Base-by-base conservation (phyloP, 2,329 filamentous ascomycete genomes). In the Colletotrichum sp. region DNA sequence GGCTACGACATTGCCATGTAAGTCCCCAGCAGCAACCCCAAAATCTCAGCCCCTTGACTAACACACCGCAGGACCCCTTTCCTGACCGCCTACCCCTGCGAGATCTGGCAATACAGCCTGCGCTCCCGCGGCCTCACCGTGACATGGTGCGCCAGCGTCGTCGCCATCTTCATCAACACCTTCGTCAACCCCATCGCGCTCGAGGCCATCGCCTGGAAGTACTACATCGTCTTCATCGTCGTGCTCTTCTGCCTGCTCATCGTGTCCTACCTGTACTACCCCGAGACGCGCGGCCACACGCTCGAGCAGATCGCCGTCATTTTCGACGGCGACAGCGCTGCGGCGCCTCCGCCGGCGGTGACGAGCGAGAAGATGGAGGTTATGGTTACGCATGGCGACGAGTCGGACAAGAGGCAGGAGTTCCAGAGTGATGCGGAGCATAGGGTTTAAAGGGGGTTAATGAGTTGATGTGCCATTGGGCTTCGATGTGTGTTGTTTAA, bases 111-210 rank as follows among this genome's bases (percentile, higher is more conserved):
- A 16, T 74, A 61, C 19, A 66, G 65, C 61, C 66, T 77, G 22
- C 65, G 71, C n/a, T 74, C 71, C 34, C 66, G 66, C 22, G 70
- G 65, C 16, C 39, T 74, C 15, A 75, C 71, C 25, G 71, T 74
- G 15, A 74, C 66, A 15, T 75, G 71, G 66, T 77, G 75, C 62
- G 44, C 72, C 8, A 66, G 59, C 11, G 55, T 77, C 55, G 8
- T 76, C 55, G 73, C 72, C 36, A 65, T 77, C 30, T 69, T 73
- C 59, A 75, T 77, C 62, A 84, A 83, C 68, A 80, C 81, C 36
- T 86, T 86, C 59, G 85, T 86, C 12, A 88, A 88, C 49, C 86
- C 86, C 0, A 85, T 88, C 12, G 86, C 84, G 0, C 82, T 88
- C 67, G 83, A 85, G 1, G 80, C 80, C 2, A 85, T 88, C 39